Percentiles rank a stretch among this genome's conserved stretches.
These are phyloP conservation scores for Stentor roeselii DNA, from an alignment of 73 alveolate genomes.

Conservation along the genomic window DNA sequence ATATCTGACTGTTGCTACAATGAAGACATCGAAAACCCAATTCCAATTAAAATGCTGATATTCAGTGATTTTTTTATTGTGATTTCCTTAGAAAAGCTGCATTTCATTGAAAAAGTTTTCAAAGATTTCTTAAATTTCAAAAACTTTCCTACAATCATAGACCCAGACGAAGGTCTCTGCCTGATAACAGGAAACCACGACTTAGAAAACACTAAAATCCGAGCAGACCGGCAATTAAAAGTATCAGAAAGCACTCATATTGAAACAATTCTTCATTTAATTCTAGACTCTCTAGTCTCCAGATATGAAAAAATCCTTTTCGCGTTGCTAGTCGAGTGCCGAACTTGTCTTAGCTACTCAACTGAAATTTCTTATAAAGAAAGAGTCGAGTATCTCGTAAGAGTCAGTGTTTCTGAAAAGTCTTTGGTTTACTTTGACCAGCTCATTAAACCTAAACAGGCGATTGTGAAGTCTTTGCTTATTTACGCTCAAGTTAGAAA, in stretches of 20 bases:
- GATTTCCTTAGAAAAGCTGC: background rate
- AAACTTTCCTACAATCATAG: background rate
- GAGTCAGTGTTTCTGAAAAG: background rate
- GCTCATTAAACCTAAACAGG: background rate
- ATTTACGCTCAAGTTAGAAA: background rate
- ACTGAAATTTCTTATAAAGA: background rate
- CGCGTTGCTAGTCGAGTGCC: background rate
- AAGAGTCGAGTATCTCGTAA: background rate
- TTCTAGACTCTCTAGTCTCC: background rate
- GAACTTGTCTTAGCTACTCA: background rate
- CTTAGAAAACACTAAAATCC: background rate
- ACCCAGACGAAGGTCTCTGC: background rate
- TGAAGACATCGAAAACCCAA: background rate
- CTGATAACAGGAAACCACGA: background rate
- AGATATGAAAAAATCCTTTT: conserved; percentile 1
- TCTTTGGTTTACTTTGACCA: background rate
- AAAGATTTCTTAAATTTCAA: background rate
- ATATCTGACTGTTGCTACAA: background rate
- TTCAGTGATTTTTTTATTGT: background rate
- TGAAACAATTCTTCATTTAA: background rate
- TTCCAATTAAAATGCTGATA: background rate
- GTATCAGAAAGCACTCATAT: background rate
- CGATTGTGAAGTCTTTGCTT: background rate
- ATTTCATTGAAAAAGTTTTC: background rate
- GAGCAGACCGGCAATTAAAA: background rate